These are phyloP conservation scores for Penicillium sp. DNA, from an alignment of 2,329 filamentous ascomycete genomes.

Conservation along the genomic window DNA sequence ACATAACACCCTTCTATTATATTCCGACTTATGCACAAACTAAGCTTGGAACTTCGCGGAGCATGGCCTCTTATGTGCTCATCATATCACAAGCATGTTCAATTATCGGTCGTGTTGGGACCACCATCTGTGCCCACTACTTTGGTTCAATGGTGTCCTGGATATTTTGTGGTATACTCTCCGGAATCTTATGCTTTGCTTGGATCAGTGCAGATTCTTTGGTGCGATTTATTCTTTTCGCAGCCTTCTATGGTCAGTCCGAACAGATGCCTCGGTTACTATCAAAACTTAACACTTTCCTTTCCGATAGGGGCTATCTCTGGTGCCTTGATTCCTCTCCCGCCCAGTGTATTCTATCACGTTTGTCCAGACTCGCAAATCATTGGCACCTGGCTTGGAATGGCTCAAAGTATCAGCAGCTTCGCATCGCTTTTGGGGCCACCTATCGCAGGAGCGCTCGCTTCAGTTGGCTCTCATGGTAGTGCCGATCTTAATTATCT, in stretches of 20 bases:
- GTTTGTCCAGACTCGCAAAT: constrained; percentile 48
- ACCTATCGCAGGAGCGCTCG: constrained; percentile 49
- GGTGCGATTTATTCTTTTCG: constrained; percentile 56
- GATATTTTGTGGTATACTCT: constrained; percentile 43
- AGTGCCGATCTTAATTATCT: constrained; percentile 33
- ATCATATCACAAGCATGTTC: constrained; percentile 62
- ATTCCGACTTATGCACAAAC: constrained; percentile 36
- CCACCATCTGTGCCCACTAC: constrained; percentile 55
- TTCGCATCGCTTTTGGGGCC: constrained; percentile 50
- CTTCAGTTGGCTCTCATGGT: constrained; percentile 34
- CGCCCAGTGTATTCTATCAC: constrained; percentile 57
- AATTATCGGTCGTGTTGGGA: constrained; percentile 53
- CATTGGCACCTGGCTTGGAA: constrained; percentile 49
- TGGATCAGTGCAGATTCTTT: constrained; percentile 56
- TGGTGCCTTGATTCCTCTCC: constrained; percentile 61
- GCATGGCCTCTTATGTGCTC: constrained; percentile 54
- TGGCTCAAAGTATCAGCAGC: constrained; percentile 49
- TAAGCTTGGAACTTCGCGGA: constrained; percentile 32
- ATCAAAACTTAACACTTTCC: too few species aligned
- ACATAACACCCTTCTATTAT: constrained; percentile 50
- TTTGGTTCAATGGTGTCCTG: constrained; percentile 58
- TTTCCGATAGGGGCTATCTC: constrained; percentile 48
- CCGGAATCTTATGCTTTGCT: constrained; percentile 42
- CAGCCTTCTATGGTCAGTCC: constrained; percentile 52
- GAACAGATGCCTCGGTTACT: background rate